Percentiles rank a stretch among this genome's conserved stretches.
Conservation (phyloP, 768 basidiomycete genomes). For the Mycena rebaudengoi region DNA sequence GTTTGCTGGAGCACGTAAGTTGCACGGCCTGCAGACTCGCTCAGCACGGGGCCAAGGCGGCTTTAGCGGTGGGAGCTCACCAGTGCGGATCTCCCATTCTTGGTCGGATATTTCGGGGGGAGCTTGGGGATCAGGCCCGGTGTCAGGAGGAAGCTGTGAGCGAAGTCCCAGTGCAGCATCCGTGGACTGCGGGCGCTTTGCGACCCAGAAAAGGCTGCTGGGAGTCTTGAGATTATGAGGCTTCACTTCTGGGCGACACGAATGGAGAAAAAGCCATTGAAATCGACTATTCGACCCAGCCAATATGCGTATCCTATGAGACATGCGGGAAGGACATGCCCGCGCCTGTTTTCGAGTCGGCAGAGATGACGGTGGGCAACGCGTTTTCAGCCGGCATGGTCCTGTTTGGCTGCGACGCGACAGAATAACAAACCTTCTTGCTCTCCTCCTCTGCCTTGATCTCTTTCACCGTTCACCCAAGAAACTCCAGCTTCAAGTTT, state of each 20-base stretch:
- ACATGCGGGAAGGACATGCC: slow-evolving; percentile 13
- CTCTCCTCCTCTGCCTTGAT: too few species aligned
- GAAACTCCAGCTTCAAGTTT: too few species aligned
- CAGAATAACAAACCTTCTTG: too few species aligned
- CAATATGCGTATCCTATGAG: background rate
- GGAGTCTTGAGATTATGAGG: background rate
- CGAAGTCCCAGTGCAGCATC: slow-evolving; percentile 43
- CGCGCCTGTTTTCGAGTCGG: background rate
- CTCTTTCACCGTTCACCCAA: too few species aligned
- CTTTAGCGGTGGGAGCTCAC: slow-evolving; percentile 46
- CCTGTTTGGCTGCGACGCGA: too few species aligned
- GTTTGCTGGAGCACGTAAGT: slow-evolving; percentile 75
- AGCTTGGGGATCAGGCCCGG: slow-evolving; percentile 35
- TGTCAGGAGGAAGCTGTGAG: slow-evolving; percentile 45
- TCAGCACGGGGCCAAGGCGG: background rate
- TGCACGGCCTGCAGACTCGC: slow-evolving; percentile 62
- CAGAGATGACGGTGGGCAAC: background rate
- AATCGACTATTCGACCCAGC: background rate
- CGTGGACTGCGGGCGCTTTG: slow-evolving; percentile 3
- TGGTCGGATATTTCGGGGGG: slow-evolving; percentile 62
- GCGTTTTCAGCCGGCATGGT: background rate
- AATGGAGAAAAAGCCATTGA: background rate
- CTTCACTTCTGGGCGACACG: background rate
- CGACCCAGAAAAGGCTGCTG: too few species aligned
- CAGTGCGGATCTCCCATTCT: slow-evolving; percentile 84